Percentiles rank a stretch among this genome's conserved stretches.
phyloP scores from a whole-genome alignment of 768 basidiomycete species.

The Lentinula aciculospora region DNA sequence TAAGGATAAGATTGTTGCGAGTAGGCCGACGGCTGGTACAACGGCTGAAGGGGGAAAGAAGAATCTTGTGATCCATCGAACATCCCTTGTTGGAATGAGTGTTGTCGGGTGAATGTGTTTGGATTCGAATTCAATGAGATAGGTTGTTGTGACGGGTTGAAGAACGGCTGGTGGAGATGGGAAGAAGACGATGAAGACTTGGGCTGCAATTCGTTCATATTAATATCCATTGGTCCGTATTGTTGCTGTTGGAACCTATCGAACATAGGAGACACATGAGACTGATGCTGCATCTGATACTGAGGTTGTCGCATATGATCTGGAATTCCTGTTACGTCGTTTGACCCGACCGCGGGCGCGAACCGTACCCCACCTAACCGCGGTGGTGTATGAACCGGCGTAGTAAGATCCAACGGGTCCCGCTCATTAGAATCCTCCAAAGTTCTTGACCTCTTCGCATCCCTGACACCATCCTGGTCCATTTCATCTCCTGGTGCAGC shows the following conservation, averaged over 20 bases:
- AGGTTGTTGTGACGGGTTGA: background rate
- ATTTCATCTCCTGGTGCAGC: slow-evolving; percentile 50
- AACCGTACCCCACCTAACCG: slow-evolving; percentile 41
- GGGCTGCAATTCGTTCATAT: background rate
- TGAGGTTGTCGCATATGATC: slow-evolving; percentile 5
- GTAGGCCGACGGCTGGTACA: background rate
- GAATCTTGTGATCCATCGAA: background rate
- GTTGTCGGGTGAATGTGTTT: no score
- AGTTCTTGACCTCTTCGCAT: slow-evolving; percentile 55
- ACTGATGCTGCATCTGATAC: background rate
- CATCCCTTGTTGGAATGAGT: background rate
- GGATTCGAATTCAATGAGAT: background rate
- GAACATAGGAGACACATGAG: slow-evolving; percentile 14
- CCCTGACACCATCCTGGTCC: slow-evolving; percentile 30
- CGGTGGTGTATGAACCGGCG: slow-evolving; percentile 24
- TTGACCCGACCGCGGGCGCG: slow-evolving; percentile 21
- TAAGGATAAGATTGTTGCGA: background rate
- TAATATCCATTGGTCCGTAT: background rate
- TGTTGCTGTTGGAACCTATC: background rate
- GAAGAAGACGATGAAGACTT: background rate
- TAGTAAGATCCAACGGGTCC: slow-evolving; percentile 43
- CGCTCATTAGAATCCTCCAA: slow-evolving; percentile 43
- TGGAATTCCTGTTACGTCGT: slow-evolving; percentile 11
- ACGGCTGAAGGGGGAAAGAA: background rate
- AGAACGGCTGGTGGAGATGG: background rate